Evolutionary conservation across 306 rosid genomes (phyloP).

Genomic region (Cucumis cinereus): DNA sequence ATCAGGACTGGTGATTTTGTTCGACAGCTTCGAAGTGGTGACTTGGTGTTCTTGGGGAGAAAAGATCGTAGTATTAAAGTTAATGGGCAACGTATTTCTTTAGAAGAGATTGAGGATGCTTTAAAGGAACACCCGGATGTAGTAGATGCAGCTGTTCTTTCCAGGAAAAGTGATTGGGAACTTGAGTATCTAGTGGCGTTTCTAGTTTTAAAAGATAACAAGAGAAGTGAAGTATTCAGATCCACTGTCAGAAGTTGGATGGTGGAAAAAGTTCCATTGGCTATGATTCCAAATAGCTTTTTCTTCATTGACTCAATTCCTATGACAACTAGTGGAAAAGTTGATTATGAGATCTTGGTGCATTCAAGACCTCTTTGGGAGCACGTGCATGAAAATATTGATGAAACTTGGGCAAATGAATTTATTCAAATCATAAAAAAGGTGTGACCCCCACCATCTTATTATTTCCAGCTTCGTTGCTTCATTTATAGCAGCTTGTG

Average conservation of each 20-base stretch:
- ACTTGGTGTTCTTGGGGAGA: slow-evolving; percentile 78
- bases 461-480: not conserved
- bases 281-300: slow-evolving; percentile 45
- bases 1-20: slow-evolving; percentile 71
- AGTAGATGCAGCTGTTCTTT: slow-evolving; percentile 50
- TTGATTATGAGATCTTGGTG: slow-evolving; percentile 51
- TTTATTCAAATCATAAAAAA: slow-evolving; percentile 48
- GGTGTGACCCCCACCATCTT: slow-evolving; percentile 29
- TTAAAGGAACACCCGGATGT: slow-evolving; percentile 63
- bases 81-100: slow-evolving; percentile 66
- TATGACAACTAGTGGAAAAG: slow-evolving; percentile 56
- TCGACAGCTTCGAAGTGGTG: slow-evolving; percentile 53
- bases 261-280: slow-evolving; percentile 46
- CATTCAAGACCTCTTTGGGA: slow-evolving; percentile 21
- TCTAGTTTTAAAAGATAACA: slow-evolving; percentile 43
- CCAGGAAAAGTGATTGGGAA: slow-evolving; percentile 31
- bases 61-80: slow-evolving; percentile 66
- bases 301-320: slow-evolving; percentile 55
- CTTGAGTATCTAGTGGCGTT: slow-evolving; percentile 42
- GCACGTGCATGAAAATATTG: slow-evolving; percentile 24
- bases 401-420: slow-evolving; percentile 20
- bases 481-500: not conserved
- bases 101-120: slow-evolving; percentile 66
- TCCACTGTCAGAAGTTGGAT: slow-evolving; percentile 62
- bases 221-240: slow-evolving; percentile 26